These are phyloP conservation scores for Vigna mungo DNA, from an alignment of 306 rosid species.

Conservation along the genomic window DNA sequence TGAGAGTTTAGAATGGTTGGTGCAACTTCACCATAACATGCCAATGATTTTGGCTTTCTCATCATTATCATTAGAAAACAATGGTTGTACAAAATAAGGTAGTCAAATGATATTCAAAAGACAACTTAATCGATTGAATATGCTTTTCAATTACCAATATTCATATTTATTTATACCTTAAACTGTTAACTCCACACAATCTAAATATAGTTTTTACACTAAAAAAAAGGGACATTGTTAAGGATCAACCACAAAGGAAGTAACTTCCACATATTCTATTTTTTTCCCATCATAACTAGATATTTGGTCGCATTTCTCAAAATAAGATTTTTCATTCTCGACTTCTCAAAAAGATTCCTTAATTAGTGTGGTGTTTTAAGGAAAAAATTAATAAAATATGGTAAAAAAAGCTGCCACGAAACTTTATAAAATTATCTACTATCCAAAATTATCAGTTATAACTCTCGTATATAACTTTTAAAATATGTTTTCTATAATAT, in stretches of 20 bases:
- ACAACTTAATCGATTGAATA: not conserved
- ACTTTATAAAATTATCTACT: not conserved
- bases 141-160: not conserved
- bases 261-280: not conserved
- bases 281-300: not conserved
- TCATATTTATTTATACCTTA: not conserved
- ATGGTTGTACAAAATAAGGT: not conserved
- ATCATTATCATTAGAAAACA: not conserved
- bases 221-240: not conserved
- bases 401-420: not conserved
- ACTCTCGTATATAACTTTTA: too few species aligned
- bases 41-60: not conserved
- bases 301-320: not conserved
- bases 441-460: too few species aligned
- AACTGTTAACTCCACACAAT: not conserved
- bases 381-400: not conserved
- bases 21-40: not conserved
- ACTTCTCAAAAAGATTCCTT: not conserved
- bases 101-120: not conserved
- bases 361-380: not conserved
- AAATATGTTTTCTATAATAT: too few species aligned
- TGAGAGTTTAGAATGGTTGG: not conserved
- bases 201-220: not conserved
- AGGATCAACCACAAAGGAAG: not conserved
- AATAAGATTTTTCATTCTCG: not conserved